phyloP scores from a whole-genome alignment of 129 eudicot species.

The Flaveria robusta region DNA sequence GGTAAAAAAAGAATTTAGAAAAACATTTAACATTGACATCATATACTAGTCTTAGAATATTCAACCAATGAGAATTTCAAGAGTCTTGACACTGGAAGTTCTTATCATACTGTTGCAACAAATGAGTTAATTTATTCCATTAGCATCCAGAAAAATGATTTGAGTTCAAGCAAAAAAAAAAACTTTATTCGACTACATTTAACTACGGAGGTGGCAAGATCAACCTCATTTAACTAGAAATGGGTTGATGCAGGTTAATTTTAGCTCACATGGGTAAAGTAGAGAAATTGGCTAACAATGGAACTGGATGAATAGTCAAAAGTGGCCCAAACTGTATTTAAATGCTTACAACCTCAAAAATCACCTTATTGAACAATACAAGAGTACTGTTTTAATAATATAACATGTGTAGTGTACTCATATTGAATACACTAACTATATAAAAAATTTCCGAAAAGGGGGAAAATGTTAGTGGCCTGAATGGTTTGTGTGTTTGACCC shows the following conservation, averaged over 20 bases:
- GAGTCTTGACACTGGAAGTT: constrained; percentile 1
- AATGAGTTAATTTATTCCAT: background rate
- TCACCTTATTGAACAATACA: background rate
- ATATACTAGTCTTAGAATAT: background rate
- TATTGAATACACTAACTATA: background rate
- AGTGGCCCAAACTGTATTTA: background rate
- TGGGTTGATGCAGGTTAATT: background rate
- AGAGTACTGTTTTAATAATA: background rate
- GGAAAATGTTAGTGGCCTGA: background rate
- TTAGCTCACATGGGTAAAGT: background rate
- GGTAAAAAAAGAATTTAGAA: background rate
- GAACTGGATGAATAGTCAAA: background rate
- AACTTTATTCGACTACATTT: background rate
- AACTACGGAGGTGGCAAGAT: background rate
- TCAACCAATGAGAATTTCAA: background rate
- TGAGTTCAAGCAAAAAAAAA: background rate
- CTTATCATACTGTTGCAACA: background rate
- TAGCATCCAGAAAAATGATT: background rate
- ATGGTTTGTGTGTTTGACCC: background rate
- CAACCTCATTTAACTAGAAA: background rate
- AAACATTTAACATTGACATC: background rate
- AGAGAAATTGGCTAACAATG: background rate
- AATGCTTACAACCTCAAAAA: background rate
- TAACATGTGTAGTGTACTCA: background rate
- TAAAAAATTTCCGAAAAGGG: background rate